Evolutionary conservation across 2,329 filamentous ascomycete genomes (phyloP).

Genomic region (Claviceps maximensis): DNA sequence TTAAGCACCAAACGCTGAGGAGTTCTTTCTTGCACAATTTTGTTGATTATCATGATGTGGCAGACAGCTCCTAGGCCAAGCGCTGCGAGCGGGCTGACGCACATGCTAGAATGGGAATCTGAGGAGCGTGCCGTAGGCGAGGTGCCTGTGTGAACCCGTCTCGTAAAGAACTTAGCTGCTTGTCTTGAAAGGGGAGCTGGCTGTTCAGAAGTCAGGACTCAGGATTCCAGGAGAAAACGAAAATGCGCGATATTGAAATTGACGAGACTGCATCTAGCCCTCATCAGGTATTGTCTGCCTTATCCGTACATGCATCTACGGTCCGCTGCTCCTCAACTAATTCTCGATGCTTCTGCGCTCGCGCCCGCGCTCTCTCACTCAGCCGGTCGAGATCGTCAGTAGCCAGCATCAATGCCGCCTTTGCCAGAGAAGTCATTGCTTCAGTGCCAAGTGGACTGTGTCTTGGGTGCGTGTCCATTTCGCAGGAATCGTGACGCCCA

Average conservation of each 20-base stretch:
- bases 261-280: neutral
- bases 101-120: neutral
- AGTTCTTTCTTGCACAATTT: neutral
- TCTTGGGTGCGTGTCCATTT: conserved; percentile 8
- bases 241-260: neutral
- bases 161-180: too few relatives aligned
- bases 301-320: neutral
- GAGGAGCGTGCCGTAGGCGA: neutral
- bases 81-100: neutral
- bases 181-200: neutral
- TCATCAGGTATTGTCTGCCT: neutral
- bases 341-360: conserved; percentile 10
- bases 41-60: neutral
- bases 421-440: conserved; percentile 13
- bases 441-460: conserved; percentile 11
- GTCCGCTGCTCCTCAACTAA: neutral
- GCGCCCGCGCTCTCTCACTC: conserved; percentile 14
- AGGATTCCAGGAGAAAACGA: neutral
- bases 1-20: neutral
- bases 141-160: too few relatives aligned
- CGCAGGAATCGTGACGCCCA: conserved; percentile 12
- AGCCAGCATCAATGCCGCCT: conserved; percentile 17
- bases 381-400: conserved; percentile 20
- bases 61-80: neutral
- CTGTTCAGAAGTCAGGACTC: neutral